Evolutionary conservation across 2,329 filamentous ascomycete genomes (phyloP).

Genomic region (Neoarthrinium moseri): DNA sequence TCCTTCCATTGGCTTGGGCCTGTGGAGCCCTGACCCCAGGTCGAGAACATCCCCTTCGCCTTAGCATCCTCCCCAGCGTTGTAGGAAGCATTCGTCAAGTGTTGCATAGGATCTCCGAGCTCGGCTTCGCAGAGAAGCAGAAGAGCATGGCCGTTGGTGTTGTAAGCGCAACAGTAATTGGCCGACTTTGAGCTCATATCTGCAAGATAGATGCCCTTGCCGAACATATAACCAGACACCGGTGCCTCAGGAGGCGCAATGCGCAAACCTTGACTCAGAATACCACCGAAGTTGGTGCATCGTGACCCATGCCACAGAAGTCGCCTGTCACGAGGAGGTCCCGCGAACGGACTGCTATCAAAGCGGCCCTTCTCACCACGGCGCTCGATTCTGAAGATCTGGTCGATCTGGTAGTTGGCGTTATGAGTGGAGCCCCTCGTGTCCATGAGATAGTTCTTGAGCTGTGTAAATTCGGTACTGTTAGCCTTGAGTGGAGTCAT

Average conservation of each 20-base stretch:
- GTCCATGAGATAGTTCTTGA: slow-evolving; percentile 65
- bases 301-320: slow-evolving; percentile 88
- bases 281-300: slow-evolving; percentile 81
- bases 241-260: slow-evolving; percentile 86
- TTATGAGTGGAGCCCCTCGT: slow-evolving; percentile 68
- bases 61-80: slow-evolving; percentile 64
- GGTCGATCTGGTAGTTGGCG: slow-evolving; percentile 58
- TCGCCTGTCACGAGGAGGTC: slow-evolving; percentile 59
- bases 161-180: slow-evolving; percentile 66
- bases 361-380: slow-evolving; percentile 71
- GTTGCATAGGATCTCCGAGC: slow-evolving; percentile 72
- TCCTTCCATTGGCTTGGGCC: slow-evolving; percentile 75
- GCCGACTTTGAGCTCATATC: slow-evolving; percentile 84
- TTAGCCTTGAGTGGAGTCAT: slow-evolving; percentile 66
- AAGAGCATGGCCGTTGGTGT: slow-evolving; percentile 68
- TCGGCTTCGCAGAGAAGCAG: slow-evolving; percentile 83
- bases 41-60: slow-evolving; percentile 59
- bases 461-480: slow-evolving; percentile 62
- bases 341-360: slow-evolving; percentile 50
- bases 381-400: slow-evolving; percentile 83
- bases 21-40: slow-evolving; percentile 65
- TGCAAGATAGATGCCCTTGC: slow-evolving; percentile 84
- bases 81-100: slow-evolving; percentile 57
- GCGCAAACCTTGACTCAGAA: slow-evolving; percentile 82
- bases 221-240: slow-evolving; percentile 81